Percentiles rank a stretch among this genome's conserved stretches.
phyloP scores from a whole-genome alignment of 805 yeast species.

The Sugiyamaella lignohabitans region DNA sequence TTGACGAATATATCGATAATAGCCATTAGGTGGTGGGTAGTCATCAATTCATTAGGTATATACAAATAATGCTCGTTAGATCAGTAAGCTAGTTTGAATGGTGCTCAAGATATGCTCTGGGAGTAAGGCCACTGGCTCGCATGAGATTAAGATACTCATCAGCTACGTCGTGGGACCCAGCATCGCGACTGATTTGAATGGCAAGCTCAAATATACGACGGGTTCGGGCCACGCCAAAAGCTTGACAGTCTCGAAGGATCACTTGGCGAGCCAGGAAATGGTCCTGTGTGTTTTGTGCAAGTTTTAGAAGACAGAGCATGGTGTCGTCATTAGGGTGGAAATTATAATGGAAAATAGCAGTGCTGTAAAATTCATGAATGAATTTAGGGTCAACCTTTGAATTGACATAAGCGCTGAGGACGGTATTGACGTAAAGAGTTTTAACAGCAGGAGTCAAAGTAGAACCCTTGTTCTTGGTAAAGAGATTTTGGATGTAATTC shows the following conservation, averaged over 20 bases:
- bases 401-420: conserved; percentile 13
- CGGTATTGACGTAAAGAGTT: conserved; percentile 22
- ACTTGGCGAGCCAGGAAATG: conserved; percentile 5
- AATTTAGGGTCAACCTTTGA: not conserved
- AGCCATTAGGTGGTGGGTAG: too few relatives aligned
- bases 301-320: conserved; percentile 5
- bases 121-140: not conserved
- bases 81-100: too few relatives aligned
- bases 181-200: not conserved
- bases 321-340: conserved; percentile 15
- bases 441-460: conserved; percentile 16
- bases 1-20: too few relatives aligned
- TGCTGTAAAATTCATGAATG: conserved; percentile 6
- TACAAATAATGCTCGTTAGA: too few relatives aligned
- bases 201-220: conserved; percentile 4
- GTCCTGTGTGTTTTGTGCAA: conserved; percentile 5
- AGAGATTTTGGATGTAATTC: too few relatives aligned
- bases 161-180: not conserved
- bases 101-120: not conserved
- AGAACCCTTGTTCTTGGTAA: not conserved
- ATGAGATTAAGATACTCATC: not conserved
- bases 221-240: conserved; percentile 2
- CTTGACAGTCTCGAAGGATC: not conserved
- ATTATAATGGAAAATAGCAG: conserved; percentile 5
- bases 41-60: too few relatives aligned